A percentile compares a stretch with the other conserved stretches of the same genome.
phyloP scores from a whole-genome alignment of 2,329 filamentous ascomycete species.

The Gyromitra esculenta region DNA sequence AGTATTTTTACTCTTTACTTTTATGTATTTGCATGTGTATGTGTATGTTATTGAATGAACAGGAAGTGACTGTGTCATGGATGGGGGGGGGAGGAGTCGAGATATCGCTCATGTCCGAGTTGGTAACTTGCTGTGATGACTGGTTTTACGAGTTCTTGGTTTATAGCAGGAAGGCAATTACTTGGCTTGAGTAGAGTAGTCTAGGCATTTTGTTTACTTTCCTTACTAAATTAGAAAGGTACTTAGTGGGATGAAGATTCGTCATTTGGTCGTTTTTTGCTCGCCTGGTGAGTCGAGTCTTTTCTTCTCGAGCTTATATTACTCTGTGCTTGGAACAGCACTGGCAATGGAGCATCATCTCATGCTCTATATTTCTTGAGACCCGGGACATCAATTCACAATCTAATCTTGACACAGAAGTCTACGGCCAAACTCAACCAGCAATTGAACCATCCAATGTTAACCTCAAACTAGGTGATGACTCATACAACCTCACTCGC shows the following conservation, averaged over 20 bases:
- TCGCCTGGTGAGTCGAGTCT: too few relatives aligned
- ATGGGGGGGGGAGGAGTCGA: too few relatives aligned
- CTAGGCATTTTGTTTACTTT: not conserved
- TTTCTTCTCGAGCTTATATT: too few relatives aligned
- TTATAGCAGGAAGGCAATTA: too few relatives aligned
- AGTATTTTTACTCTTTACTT: slow-evolving; percentile 5
- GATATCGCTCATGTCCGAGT: not conserved
- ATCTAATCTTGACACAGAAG: too few relatives aligned
- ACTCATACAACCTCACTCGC: slow-evolving; percentile 35
- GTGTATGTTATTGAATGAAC: not conserved
- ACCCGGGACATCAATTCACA: too few relatives aligned
- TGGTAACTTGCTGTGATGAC: not conserved
- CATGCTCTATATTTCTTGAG: too few relatives aligned
- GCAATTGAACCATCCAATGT: not conserved
- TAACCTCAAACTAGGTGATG: not conserved
- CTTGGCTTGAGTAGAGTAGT: not conserved
- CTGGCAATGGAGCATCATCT: too few relatives aligned
- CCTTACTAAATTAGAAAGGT: too few relatives aligned
- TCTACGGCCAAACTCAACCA: not conserved
- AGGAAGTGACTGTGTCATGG: not conserved
- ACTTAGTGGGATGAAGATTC: too few relatives aligned
- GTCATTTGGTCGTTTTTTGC: too few relatives aligned
- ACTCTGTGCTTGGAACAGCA: too few relatives aligned
- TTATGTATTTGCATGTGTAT: not conserved
- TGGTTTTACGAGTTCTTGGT: not conserved